Conservation (phyloP, 306 rosid species). For the Vigna hirtella region DNA sequence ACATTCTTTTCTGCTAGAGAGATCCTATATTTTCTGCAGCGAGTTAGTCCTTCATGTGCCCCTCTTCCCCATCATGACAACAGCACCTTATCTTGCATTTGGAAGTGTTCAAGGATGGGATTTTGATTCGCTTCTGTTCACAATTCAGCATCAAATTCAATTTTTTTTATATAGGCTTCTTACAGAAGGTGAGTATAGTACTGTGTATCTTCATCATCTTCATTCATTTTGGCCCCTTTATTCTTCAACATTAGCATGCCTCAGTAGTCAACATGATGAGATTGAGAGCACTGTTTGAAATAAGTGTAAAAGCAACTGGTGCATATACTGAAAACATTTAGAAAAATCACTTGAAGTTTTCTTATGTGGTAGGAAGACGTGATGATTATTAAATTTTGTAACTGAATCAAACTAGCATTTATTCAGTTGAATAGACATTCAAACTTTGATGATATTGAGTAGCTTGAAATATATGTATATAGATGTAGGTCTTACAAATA, state of each 20-base stretch:
- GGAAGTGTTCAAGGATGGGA: conserved; percentile 41
- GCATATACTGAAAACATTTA: neutral
- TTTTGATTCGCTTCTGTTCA: conserved; percentile 25
- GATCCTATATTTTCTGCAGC: neutral
- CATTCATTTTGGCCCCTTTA: neutral
- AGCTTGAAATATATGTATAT: conserved; percentile 39
- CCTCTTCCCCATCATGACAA: conserved; percentile 97
- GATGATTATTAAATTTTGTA: neutral
- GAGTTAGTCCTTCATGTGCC: conserved; percentile 99
- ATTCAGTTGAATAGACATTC: neutral
- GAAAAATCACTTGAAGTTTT: neutral
- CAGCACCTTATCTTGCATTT: conserved; percentile 60
- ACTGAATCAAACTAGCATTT: neutral
- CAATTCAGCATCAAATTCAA: conserved; percentile 26
- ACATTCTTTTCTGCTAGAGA: conserved; percentile 33
- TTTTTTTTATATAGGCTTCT: neutral
- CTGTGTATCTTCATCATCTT: neutral
- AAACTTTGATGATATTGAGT: conserved; percentile 21
- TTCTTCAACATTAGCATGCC: conserved; percentile 36
- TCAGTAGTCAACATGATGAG: conserved; percentile 12
- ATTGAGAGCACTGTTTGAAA: conserved; percentile 11
- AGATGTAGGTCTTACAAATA: conserved; percentile 1
- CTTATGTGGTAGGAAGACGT: neutral
- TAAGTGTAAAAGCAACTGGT: neutral
- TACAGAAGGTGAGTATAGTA: conserved; percentile 39